These are phyloP conservation scores for Neonectria neomacrospora DNA, from an alignment of 2,329 filamentous ascomycete species.

Conservation along the genomic window DNA sequence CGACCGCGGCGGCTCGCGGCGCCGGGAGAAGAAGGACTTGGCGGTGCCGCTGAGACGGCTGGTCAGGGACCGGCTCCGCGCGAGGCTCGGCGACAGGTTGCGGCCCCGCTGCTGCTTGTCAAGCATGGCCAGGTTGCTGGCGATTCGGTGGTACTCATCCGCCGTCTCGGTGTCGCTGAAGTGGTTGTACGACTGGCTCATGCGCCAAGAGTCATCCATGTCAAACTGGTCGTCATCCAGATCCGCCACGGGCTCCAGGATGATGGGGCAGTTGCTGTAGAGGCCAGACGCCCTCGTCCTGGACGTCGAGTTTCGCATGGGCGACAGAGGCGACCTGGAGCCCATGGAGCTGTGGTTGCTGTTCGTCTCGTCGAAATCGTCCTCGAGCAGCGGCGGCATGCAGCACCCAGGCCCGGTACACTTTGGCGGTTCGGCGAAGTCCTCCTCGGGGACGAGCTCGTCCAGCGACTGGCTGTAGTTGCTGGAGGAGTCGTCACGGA, in stretches of 20 bases:
- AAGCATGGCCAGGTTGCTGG: conserved; percentile 46
- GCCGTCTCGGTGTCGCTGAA: conserved; percentile 48
- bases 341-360: conserved; percentile 39
- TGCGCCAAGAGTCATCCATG: conserved; percentile 30
- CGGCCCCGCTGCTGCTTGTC: conserved; percentile 39
- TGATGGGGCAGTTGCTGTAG: conserved; percentile 2
- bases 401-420: conserved; percentile 22
- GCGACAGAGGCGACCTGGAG: conserved; percentile 32
- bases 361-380: conserved; percentile 39
- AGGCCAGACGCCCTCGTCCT: neutral
- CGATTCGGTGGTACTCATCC: conserved; percentile 51
- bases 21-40: conserved; percentile 44
- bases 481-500: conserved; percentile 41
- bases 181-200: conserved; percentile 38
- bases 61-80: conserved; percentile 35
- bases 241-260: conserved; percentile 21
- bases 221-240: conserved; percentile 28
- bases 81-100: conserved; percentile 18
- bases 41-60: conserved; percentile 44
- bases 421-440: conserved; percentile 21
- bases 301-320: conserved; percentile 18
- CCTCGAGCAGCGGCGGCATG: conserved; percentile 40
- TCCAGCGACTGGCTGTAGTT: conserved; percentile 36
- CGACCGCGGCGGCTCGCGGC: conserved; percentile 37
- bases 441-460: conserved; percentile 39